Conservation (phyloP, 805 yeast species). For the Wickerhamiella bombiphila region DNA sequence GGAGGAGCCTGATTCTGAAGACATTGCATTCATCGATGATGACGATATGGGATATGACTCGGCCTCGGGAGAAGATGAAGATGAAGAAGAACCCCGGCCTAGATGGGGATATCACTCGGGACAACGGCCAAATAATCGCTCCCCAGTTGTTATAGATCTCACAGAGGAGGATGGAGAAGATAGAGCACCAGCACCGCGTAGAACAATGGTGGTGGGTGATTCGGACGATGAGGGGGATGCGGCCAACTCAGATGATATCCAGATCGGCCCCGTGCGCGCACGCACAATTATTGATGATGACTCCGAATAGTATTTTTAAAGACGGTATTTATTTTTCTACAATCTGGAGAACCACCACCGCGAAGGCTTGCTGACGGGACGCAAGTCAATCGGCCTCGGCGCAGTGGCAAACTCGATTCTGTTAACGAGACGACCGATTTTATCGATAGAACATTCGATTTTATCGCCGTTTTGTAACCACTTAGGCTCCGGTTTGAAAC, state of each 20-base stretch:
- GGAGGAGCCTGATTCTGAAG: slow-evolving; percentile 6
- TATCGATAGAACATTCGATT: slow-evolving; percentile 29
- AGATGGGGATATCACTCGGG: too few relatives aligned
- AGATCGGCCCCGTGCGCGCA: too few relatives aligned
- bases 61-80: too few relatives aligned
- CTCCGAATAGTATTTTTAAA: background rate
- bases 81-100: slow-evolving; percentile 1
- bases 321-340: background rate
- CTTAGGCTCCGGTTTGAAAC: slow-evolving; percentile 28
- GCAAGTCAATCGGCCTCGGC: background rate
- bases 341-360: background rate
- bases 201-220: too few relatives aligned
- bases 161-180: too few relatives aligned
- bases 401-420: slow-evolving; percentile 17
- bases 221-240: too few relatives aligned
- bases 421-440: slow-evolving; percentile 32
- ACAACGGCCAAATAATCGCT: slow-evolving; percentile 1
- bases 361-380: background rate
- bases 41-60: slow-evolving; percentile 3
- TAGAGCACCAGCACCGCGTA: too few relatives aligned
- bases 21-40: slow-evolving; percentile 3
- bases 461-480: slow-evolving; percentile 34
- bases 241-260: too few relatives aligned
- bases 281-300: too few relatives aligned
- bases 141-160: too few relatives aligned